Percentiles rank a stretch among this genome's conserved stretches.
phyloP scores from a whole-genome alignment of 2,329 filamentous ascomycete genomes.

The Stagonosporopsis chrysanthemi region DNA sequence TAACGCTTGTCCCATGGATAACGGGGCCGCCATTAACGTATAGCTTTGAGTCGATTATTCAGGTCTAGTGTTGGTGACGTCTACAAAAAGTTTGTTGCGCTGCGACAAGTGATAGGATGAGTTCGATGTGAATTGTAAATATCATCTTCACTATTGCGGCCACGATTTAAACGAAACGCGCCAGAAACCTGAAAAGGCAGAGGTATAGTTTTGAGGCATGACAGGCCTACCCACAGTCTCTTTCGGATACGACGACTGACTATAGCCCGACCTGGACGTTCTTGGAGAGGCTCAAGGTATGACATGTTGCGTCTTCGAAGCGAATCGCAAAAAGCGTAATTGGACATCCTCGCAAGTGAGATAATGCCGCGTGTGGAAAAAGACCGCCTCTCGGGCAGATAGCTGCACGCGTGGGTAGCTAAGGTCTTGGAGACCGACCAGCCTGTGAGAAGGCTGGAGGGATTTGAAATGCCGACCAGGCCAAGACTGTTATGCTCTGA shows the following conservation, averaged over 20 bases:
- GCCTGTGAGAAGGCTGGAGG: no score
- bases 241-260: no score
- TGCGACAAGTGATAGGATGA: neutral
- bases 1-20: conserved; percentile 49
- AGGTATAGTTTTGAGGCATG: no score
- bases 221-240: no score
- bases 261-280: neutral
- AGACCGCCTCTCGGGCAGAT: neutral
- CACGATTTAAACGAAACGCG: no score
- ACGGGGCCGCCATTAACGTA: conserved; percentile 66
- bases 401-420: neutral
- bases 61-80: conserved; percentile 60
- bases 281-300: neutral
- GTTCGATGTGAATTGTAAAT: neutral
- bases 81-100: neutral
- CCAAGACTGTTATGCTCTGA: no score
- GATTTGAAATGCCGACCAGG: no score
- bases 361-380: neutral
- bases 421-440: neutral
- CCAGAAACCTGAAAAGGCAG: no score
- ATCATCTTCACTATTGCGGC: no score
- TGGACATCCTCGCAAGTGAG: neutral
- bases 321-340: neutral
- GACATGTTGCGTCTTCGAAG: neutral
- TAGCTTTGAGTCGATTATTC: conserved; percentile 63